Conservation (phyloP, 2,329 filamentous ascomycete species). For the Rhynchosporium graminicola region DNA sequence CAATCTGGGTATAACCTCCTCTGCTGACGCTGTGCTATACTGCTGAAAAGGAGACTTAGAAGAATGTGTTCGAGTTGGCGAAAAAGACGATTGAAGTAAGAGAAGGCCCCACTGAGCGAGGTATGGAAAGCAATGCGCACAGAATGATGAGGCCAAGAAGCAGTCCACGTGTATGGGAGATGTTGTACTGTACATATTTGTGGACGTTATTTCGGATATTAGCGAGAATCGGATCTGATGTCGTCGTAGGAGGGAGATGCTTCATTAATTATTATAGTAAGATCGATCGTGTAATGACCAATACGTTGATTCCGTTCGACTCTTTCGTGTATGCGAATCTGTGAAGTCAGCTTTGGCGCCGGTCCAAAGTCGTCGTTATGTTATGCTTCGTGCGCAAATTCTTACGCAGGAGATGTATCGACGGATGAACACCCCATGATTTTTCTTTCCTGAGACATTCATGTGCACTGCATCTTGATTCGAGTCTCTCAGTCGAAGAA, state of each 20-base stretch:
- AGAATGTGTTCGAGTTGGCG: background rate
- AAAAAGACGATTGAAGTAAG: background rate
- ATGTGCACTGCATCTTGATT: background rate
- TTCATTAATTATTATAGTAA: slow-evolving; percentile 30
- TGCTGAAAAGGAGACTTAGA: slow-evolving; percentile 5
- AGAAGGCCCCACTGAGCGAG: background rate
- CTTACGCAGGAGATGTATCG: background rate
- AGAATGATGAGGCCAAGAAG: background rate
- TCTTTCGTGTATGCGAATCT: slow-evolving; percentile 4
- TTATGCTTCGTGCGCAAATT: background rate
- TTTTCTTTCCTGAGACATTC: background rate
- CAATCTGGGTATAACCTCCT: slow-evolving; percentile 29
- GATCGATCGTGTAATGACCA: slow-evolving; percentile 20
- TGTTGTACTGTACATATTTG: slow-evolving; percentile 13
- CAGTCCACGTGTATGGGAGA: background rate
- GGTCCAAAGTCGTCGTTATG: slow-evolving; percentile 31
- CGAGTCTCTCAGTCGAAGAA: slow-evolving; percentile 37
- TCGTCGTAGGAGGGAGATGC: background rate
- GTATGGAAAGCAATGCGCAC: background rate
- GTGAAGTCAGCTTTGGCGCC: slow-evolving; percentile 28
- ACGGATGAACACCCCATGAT: background rate
- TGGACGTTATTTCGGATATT: background rate
- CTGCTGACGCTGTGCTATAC: slow-evolving; percentile 13
- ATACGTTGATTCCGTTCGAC: slow-evolving; percentile 9
- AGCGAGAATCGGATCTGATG: background rate